phyloP scores from a whole-genome alignment of 805 yeast genomes.

The Phaffomyces thermotolerans region DNA sequence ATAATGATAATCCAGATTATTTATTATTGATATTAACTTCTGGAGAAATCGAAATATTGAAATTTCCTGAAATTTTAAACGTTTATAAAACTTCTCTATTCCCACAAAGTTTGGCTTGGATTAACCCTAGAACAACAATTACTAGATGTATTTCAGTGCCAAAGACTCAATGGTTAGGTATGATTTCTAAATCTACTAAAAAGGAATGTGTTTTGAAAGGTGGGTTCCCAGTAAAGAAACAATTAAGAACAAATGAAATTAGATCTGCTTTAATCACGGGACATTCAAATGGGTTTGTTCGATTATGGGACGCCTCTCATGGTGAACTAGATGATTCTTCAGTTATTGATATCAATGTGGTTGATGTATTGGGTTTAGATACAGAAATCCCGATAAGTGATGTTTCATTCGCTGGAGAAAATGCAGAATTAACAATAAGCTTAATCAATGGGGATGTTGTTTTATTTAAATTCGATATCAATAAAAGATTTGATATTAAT shows the following conservation, averaged over 20 bases:
- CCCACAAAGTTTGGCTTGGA: slow-evolving; percentile 76
- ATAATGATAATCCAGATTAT: slow-evolving; percentile 69
- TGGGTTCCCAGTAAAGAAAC: slow-evolving; percentile 60
- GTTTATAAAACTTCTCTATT: slow-evolving; percentile 51
- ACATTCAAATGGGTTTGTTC: slow-evolving; percentile 74
- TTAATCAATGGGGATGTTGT: slow-evolving; percentile 66
- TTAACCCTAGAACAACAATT: slow-evolving; percentile 62
- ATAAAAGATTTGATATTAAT: slow-evolving; percentile 55
- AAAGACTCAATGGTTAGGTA: slow-evolving; percentile 70
- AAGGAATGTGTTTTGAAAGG: slow-evolving; percentile 56
- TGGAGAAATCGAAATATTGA: slow-evolving; percentile 58
- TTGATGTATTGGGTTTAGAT: slow-evolving; percentile 35
- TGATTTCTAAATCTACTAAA: slow-evolving; percentile 45
- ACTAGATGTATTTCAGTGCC: slow-evolving; percentile 51
- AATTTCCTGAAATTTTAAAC: slow-evolving; percentile 48
- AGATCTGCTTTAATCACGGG: slow-evolving; percentile 72
- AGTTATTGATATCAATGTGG: slow-evolving; percentile 52
- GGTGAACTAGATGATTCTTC: slow-evolving; percentile 58
- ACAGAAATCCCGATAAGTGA: slow-evolving; percentile 40
- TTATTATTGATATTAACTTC: slow-evolving; percentile 51
- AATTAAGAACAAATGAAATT: slow-evolving; percentile 37
- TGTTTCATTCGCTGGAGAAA: slow-evolving; percentile 71
- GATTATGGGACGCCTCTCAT: slow-evolving; percentile 78
- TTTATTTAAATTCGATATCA: slow-evolving; percentile 61
- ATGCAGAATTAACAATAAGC: slow-evolving; percentile 68